These are phyloP conservation scores for Sugiyamaella novakii DNA, from an alignment of 1,139 yeast genomes.

Conservation along the genomic window DNA sequence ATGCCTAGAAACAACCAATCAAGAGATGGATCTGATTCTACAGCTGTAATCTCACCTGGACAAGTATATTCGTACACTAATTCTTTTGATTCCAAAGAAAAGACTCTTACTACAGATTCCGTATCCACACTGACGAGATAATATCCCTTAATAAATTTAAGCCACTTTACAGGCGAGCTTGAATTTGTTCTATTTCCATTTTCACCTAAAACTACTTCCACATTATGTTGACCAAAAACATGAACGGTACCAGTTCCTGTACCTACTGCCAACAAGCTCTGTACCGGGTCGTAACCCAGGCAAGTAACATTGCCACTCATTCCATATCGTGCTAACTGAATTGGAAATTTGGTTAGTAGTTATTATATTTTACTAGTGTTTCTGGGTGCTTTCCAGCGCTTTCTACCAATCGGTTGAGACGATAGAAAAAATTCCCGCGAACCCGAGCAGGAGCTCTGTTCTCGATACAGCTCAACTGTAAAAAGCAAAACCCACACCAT, in stretches of 20 bases:
- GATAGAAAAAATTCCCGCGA: background rate
- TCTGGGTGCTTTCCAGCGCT: too few species aligned
- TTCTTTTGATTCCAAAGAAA: slow-evolving; percentile 66
- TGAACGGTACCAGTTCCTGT: slow-evolving; percentile 71
- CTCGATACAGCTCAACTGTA: too few species aligned
- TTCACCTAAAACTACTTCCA: slow-evolving; percentile 60
- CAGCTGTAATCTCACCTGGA: slow-evolving; percentile 66
- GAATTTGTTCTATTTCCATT: background rate
- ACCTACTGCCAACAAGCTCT: slow-evolving; percentile 78
- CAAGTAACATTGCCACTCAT: slow-evolving; percentile 60
- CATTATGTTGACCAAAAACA: slow-evolving; percentile 82
- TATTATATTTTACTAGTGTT: background rate
- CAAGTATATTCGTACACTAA: slow-evolving; percentile 52
- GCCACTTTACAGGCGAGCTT: slow-evolving; percentile 51
- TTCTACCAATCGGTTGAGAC: too few species aligned
- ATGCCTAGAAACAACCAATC: slow-evolving; percentile 87
- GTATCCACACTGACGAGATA: slow-evolving; percentile 72
- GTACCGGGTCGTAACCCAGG: slow-evolving; percentile 84
- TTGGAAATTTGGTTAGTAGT: slow-evolving; percentile 1
- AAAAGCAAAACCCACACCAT: too few species aligned
- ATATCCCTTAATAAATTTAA: slow-evolving; percentile 75
- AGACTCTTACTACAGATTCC: slow-evolving; percentile 57
- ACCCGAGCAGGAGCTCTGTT: background rate
- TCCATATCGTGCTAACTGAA: slow-evolving; percentile 54
- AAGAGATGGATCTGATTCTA: slow-evolving; percentile 79